These are phyloP conservation scores for Clathrus columnatus DNA, from an alignment of 768 basidiomycete genomes.

Conservation along the genomic window DNA sequence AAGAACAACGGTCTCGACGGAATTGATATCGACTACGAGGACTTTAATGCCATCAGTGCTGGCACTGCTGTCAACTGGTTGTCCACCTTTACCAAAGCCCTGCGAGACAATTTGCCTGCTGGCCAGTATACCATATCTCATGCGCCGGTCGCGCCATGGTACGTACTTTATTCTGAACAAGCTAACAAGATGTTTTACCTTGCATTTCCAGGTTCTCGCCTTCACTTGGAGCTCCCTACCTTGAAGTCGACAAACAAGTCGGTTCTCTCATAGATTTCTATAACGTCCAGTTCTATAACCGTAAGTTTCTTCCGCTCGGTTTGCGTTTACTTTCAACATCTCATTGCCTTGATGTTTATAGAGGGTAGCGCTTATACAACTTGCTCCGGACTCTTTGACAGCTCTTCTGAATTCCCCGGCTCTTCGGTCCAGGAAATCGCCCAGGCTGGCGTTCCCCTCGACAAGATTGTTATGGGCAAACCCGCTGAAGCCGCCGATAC, in stretches of 20 bases:
- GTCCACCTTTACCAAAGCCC: conserved; percentile 16
- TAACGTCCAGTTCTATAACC: conserved; percentile 14
- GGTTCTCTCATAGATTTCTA: conserved; percentile 26
- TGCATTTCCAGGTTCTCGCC: conserved; percentile 4
- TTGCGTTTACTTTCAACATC: background rate
- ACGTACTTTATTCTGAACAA: background rate
- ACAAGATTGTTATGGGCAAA: conserved; percentile 33
- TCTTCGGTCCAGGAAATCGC: conserved; percentile 28
- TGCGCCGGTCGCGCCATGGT: conserved; percentile 16
- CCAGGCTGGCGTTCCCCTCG: conserved; percentile 21
- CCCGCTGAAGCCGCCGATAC: conserved; percentile 21
- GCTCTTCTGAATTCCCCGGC: conserved; percentile 22
- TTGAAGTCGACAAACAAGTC: conserved; percentile 22
- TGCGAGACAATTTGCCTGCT: conserved; percentile 17
- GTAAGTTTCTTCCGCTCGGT: background rate
- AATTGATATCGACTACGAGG: conserved; percentile 10
- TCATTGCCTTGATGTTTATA: no score
- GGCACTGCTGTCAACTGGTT: conserved; percentile 19
- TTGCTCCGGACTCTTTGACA: conserved; percentile 17
- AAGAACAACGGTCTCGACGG: conserved; percentile 18
- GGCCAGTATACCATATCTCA: conserved; percentile 17
- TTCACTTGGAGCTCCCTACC: conserved; percentile 21
- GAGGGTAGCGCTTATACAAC: conserved; percentile 12
- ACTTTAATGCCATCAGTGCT: conserved; percentile 16
- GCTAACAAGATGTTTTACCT: background rate